A percentile compares a stretch with the other conserved stretches of the same genome.
phyloP scores from a whole-genome alignment of 371 early-diverging fungal species.

The Smittium culicis region DNA sequence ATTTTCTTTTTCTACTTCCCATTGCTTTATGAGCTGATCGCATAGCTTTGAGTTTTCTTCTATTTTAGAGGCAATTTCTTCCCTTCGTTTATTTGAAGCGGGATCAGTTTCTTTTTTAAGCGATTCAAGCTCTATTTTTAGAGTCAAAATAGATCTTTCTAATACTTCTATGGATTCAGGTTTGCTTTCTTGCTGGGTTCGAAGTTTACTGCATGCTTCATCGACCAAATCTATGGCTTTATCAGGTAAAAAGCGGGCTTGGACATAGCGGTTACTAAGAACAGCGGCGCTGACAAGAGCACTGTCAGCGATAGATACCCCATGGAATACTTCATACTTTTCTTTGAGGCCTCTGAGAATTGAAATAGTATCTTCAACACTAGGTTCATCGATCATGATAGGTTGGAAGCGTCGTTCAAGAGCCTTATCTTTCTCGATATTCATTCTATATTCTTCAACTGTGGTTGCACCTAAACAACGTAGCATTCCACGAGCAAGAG shows the following conservation, averaged over 20 bases:
- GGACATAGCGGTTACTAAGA: conserved; percentile 59
- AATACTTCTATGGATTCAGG: conserved; percentile 89
- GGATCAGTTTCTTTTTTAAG: too few species aligned
- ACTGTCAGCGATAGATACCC: conserved; percentile 54
- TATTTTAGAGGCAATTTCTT: conserved; percentile 74
- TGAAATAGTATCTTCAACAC: conserved; percentile 61
- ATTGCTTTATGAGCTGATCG: conserved; percentile 67
- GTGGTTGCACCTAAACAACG: conserved; percentile 80
- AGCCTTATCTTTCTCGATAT: conserved; percentile 78
- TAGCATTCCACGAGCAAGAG: conserved; percentile 66
- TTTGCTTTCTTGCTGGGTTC: conserved; percentile 86
- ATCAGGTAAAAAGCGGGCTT: conserved; percentile 66
- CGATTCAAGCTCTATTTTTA: conserved; percentile 92
- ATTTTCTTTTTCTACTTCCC: conserved; percentile 60
- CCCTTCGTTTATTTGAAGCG: too few species aligned
- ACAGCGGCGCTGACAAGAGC: conserved; percentile 65
- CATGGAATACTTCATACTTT: conserved; percentile 59
- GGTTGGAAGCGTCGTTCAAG: conserved; percentile 76
- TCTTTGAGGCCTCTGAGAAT: conserved; percentile 72
- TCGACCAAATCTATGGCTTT: conserved; percentile 80
- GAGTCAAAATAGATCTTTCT: conserved; percentile 70
- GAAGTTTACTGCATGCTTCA: conserved; percentile 87
- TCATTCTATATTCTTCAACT: conserved; percentile 65
- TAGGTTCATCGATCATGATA: conserved; percentile 60
- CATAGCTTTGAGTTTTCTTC: conserved; percentile 52